phyloP scores from a whole-genome alignment of 345 rosid species.

The Sapria himalayana region DNA sequence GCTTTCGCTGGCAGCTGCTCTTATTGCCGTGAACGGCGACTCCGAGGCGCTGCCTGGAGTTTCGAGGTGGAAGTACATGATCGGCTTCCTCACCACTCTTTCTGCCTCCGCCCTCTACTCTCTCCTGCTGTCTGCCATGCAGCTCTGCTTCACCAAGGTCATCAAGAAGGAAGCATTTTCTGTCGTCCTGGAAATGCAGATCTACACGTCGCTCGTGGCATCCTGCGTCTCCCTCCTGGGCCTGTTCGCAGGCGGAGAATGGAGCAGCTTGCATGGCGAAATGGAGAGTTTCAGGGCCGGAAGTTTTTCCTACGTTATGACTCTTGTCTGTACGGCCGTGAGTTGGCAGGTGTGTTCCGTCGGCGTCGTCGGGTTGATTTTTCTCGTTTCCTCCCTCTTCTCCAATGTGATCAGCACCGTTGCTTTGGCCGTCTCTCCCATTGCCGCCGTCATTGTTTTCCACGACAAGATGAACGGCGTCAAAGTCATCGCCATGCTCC shows the following conservation, averaged over 20 bases:
- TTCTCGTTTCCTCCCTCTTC: slow-evolving; percentile 46
- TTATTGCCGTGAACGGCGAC: slow-evolving; percentile 42
- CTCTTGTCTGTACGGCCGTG: slow-evolving; percentile 32
- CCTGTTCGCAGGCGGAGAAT: slow-evolving; percentile 47
- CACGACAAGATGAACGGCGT: slow-evolving; percentile 46
- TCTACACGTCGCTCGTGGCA: slow-evolving; percentile 31
- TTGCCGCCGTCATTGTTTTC: slow-evolving; percentile 31
- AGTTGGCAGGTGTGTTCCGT: slow-evolving; percentile 51
- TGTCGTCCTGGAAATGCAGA: slow-evolving; percentile 43
- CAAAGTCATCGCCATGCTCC: slow-evolving; percentile 40
- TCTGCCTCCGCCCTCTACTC: slow-evolving; percentile 60
- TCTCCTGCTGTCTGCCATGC: slow-evolving; percentile 67
- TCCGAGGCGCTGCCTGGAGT: slow-evolving; percentile 32
- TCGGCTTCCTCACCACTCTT: slow-evolving; percentile 38
- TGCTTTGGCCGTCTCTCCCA: slow-evolving; percentile 38
- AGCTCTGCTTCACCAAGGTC: slow-evolving; percentile 47
- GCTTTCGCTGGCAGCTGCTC: slow-evolving; percentile 54
- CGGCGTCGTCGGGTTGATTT: slow-evolving; percentile 56
- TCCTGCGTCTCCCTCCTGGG: slow-evolving; percentile 18
- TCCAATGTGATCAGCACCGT: slow-evolving; percentile 51
- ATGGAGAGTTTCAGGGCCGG: slow-evolving; percentile 27
- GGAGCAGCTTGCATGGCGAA: slow-evolving; percentile 38
- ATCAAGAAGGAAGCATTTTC: slow-evolving; percentile 28
- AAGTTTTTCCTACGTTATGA: slow-evolving; percentile 26
- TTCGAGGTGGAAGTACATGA: slow-evolving; percentile 27